A percentile compares a stretch with the other conserved stretches of the same genome.
phyloP scores from a whole-genome alignment of 257 asterid species.

The Solanum medicagineum region DNA sequence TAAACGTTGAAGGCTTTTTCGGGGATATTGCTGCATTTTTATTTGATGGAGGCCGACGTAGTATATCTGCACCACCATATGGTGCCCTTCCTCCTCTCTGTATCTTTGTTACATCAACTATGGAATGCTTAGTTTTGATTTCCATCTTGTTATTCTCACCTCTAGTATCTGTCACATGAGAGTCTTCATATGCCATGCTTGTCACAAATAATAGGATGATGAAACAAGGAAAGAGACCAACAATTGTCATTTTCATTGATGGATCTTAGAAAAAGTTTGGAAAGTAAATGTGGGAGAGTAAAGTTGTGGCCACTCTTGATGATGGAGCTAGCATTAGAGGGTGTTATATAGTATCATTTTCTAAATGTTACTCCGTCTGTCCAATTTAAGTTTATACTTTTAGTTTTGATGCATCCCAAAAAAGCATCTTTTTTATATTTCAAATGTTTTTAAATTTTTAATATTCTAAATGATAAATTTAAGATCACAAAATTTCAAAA shows the following conservation, averaged over 20 bases:
- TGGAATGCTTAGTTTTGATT: background rate
- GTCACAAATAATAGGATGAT: slow-evolving; percentile 12
- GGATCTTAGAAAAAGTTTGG: background rate
- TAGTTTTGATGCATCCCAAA: background rate
- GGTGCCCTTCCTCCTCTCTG: slow-evolving; percentile 25
- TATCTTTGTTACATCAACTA: slow-evolving; percentile 6
- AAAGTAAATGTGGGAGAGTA: background rate
- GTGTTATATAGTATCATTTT: background rate
- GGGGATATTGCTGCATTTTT: slow-evolving; percentile 2
- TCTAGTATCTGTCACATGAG: background rate
- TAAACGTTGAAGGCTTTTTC: background rate
- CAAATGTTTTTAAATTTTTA: background rate
- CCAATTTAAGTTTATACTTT: background rate
- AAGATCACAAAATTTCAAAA: background rate
- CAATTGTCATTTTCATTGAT: slow-evolving; percentile 10
- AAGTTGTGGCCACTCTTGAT: background rate
- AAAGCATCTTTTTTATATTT: background rate
- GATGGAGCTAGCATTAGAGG: background rate
- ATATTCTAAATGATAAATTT: background rate
- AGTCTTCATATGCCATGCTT: slow-evolving; percentile 12
- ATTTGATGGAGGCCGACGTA: slow-evolving; percentile 12
- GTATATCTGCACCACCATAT: slow-evolving; percentile 30
- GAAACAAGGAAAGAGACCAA: slow-evolving; percentile 13
- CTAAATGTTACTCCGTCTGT: background rate
- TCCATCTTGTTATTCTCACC: background rate